These are phyloP conservation scores for Mortierella sp. DNA, from an alignment of 371 early-diverging fungal genomes.

Conservation along the genomic window DNA sequence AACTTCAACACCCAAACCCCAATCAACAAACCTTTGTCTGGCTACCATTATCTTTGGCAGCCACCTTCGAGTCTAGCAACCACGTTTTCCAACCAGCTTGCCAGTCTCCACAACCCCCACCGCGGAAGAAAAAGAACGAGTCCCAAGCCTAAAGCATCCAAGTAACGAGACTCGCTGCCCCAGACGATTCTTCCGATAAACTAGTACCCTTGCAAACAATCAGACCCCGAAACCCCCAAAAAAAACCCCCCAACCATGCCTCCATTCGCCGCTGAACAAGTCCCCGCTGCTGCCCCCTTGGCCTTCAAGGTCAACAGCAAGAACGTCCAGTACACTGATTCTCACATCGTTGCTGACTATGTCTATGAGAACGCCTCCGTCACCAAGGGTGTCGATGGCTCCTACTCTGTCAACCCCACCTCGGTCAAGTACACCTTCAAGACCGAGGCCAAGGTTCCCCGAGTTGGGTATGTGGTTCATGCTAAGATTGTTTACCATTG, in stretches of 20 bases:
- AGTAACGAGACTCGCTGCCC: conserved; percentile 55
- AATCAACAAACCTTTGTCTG: conserved; percentile 34
- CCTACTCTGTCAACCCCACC: conserved; percentile 83
- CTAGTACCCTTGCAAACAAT: conserved; percentile 19
- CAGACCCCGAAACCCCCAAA: conserved; percentile 30
- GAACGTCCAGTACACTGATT: conserved; percentile 88
- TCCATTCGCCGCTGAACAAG: conserved; percentile 50
- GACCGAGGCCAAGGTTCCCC: conserved; percentile 85
- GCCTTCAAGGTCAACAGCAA: conserved; percentile 89
- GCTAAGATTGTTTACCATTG: too few species aligned
- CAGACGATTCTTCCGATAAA: conserved; percentile 47
- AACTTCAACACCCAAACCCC: conserved; percentile 17
- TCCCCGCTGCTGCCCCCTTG: conserved; percentile 58
- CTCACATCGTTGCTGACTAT: conserved; percentile 87
- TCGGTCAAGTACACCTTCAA: conserved; percentile 91
- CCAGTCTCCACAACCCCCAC: conserved; percentile 91
- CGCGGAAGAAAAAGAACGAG: conserved; percentile 84
- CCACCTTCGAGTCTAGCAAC: conserved; percentile 57
- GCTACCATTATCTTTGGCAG: conserved; percentile 54
- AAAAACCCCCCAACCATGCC: conserved; percentile 44
- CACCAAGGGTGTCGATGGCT: conserved; percentile 73
- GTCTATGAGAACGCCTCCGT: conserved; percentile 90
- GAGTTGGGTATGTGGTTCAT: conserved; percentile 75
- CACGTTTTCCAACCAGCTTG: conserved; percentile 86
- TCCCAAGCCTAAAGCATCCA: conserved; percentile 76